A percentile compares a stretch with the other conserved stretches of the same genome.
These are phyloP conservation scores for Penicillium chermesinum DNA, from an alignment of 495 filamentous ascomycete species.

Conservation along the genomic window DNA sequence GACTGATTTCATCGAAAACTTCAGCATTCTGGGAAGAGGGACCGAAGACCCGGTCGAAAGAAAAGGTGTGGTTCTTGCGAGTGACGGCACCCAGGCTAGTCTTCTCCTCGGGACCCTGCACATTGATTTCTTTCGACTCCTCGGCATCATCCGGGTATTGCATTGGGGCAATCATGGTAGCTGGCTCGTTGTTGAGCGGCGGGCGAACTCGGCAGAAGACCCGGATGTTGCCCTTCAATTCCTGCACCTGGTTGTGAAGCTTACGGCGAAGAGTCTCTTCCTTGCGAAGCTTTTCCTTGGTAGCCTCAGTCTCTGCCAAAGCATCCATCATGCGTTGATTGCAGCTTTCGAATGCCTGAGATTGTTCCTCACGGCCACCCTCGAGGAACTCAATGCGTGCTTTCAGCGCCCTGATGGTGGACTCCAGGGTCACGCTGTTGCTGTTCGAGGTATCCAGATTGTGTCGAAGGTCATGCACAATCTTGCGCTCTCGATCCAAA, in stretches of 20 bases:
- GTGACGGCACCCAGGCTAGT: slow-evolving; percentile 70
- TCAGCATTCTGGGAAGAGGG: slow-evolving; percentile 72
- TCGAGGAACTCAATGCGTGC: slow-evolving; percentile 83
- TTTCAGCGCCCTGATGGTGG: slow-evolving; percentile 64
- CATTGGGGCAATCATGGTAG: slow-evolving; percentile 61
- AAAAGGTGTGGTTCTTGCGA: slow-evolving; percentile 75
- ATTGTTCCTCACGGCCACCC: slow-evolving; percentile 80
- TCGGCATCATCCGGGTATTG: slow-evolving; percentile 69
- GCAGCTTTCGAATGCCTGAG: slow-evolving; percentile 69
- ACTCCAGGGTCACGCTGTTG: slow-evolving; percentile 64
- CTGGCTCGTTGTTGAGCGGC: slow-evolving; percentile 51
- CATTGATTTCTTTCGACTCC: slow-evolving; percentile 79
- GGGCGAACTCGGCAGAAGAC: slow-evolving; percentile 98
- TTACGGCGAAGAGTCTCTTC: slow-evolving; percentile 90
- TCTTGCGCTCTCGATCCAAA: slow-evolving; percentile 56
- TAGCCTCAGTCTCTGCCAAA: slow-evolving; percentile 56
- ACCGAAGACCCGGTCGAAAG: slow-evolving; percentile 90
- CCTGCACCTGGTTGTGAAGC: slow-evolving; percentile 95
- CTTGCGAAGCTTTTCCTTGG: slow-evolving; percentile 76
- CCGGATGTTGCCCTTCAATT: slow-evolving; percentile 98
- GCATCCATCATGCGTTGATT: slow-evolving; percentile 75
- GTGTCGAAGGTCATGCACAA: slow-evolving; percentile 50
- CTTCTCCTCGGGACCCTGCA: slow-evolving; percentile 77
- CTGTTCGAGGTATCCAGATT: slow-evolving; percentile 60
- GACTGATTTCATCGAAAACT: slow-evolving; percentile 94